phyloP scores from a whole-genome alignment of 2,329 filamentous ascomycete genomes.

The Calonectria naviculata region DNA sequence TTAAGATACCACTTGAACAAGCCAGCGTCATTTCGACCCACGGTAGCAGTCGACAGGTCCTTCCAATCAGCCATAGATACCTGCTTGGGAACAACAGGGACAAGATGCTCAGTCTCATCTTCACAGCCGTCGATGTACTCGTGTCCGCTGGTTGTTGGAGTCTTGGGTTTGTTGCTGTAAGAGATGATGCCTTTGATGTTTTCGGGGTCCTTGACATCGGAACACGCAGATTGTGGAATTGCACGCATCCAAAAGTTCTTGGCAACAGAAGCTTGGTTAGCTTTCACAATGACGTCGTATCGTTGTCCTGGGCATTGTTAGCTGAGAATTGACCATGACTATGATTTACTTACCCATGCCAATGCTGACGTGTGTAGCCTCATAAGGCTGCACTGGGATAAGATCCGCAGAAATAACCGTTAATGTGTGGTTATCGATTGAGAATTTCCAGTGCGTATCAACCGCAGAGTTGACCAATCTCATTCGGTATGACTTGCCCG shows the following conservation, averaged over 20 bases:
- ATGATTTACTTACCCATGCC: neutral
- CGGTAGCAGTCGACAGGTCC: neutral
- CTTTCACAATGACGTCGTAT: neutral
- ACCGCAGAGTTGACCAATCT: slow-evolving; percentile 58
- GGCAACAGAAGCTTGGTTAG: neutral
- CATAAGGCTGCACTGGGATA: slow-evolving; percentile 57
- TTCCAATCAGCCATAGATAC: neutral
- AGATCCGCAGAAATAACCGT: slow-evolving; percentile 67
- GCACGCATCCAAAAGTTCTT: neutral
- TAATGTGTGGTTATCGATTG: slow-evolving; percentile 65
- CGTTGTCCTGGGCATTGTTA: neutral
- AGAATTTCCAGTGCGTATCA: slow-evolving; percentile 56
- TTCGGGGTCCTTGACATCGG: neutral
- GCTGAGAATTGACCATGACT: neutral
- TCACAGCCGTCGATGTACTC: neutral
- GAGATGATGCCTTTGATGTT: neutral
- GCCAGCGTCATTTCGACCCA: slow-evolving; percentile 39
- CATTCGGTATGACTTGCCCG: slow-evolving; percentile 56
- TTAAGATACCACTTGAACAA: slow-evolving; percentile 60
- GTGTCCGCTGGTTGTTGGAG: neutral
- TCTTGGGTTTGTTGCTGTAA: neutral
- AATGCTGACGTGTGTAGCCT: neutral
- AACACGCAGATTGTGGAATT: neutral
- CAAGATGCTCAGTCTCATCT: neutral
- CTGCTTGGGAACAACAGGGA: neutral